Evolutionary conservation across 345 rosid species (phyloP).

Genomic region (Populus davidiana): DNA sequence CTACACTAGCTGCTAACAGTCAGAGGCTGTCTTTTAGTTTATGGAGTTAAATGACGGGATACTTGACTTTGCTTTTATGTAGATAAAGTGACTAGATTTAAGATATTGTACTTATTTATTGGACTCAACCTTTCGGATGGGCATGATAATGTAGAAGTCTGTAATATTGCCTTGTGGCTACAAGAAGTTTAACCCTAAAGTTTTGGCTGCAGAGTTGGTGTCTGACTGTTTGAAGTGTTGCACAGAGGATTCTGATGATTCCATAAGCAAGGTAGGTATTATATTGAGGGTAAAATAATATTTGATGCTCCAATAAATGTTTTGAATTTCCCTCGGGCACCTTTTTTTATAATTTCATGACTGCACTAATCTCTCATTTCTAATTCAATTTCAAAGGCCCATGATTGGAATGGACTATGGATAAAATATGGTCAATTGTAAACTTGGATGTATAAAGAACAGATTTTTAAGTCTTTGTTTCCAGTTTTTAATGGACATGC

Average conservation of each 20-base stretch:
- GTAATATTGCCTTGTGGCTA: background rate
- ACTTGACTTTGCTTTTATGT: background rate
- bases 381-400: background rate
- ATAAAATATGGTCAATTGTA: background rate
- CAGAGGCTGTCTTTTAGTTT: background rate
- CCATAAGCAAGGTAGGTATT: slow-evolving; percentile 67
- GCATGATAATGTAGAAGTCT: background rate
- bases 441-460: background rate
- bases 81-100: background rate
- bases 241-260: slow-evolving; percentile 89
- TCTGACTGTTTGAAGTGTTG: slow-evolving; percentile 95
- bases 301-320: background rate
- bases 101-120: background rate
- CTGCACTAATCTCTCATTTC: background rate
- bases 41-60: background rate
- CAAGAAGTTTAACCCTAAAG: slow-evolving; percentile 7
- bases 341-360: background rate
- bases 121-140: background rate
- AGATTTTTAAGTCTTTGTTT: background rate
- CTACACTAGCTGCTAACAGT: background rate
- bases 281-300: background rate
- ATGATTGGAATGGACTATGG: background rate
- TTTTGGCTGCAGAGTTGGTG: slow-evolving; percentile 67
- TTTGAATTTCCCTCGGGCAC: background rate
- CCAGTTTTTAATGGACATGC: background rate